A percentile compares a stretch with the other conserved stretches of the same genome.
Conservation (phyloP, 345 rosid species). For the Eucalyptus pauciflora region DNA sequence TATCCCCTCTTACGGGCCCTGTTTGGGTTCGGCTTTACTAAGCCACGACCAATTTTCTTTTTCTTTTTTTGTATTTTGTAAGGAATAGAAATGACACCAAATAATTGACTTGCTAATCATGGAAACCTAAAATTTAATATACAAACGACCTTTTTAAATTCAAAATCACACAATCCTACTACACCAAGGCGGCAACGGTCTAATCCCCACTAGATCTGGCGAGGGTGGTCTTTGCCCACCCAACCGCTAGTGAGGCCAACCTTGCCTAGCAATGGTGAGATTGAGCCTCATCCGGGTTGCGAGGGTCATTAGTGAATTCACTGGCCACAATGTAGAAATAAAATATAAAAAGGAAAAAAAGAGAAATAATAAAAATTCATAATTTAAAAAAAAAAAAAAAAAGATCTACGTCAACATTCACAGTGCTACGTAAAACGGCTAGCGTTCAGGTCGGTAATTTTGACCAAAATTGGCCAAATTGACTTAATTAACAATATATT, state of each 20-base stretch:
- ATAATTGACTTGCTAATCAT: background rate
- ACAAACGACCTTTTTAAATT: background rate
- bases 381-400: too few relatives aligned
- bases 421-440: fast-evolving
- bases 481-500: too few relatives aligned
- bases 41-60: background rate
- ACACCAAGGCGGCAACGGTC: background rate
- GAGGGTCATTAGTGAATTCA: background rate
- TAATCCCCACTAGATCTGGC: background rate
- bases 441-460: fast-evolving
- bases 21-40: background rate
- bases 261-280: background rate
- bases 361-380: too few relatives aligned
- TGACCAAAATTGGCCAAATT: fast-evolving
- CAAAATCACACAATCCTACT: background rate
- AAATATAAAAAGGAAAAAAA: too few relatives aligned
- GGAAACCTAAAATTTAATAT: background rate
- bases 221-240: background rate
- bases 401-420: fast-evolving
- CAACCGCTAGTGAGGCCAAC: too few relatives aligned
- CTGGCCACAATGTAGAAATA: background rate
- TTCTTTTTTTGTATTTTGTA: background rate
- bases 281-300: fast-evolving
- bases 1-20: background rate
- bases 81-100: background rate